A percentile compares a stretch with the other conserved stretches of the same genome.
phyloP scores from a whole-genome alignment of 306 rosid species.

The Pyrus communis region DNA sequence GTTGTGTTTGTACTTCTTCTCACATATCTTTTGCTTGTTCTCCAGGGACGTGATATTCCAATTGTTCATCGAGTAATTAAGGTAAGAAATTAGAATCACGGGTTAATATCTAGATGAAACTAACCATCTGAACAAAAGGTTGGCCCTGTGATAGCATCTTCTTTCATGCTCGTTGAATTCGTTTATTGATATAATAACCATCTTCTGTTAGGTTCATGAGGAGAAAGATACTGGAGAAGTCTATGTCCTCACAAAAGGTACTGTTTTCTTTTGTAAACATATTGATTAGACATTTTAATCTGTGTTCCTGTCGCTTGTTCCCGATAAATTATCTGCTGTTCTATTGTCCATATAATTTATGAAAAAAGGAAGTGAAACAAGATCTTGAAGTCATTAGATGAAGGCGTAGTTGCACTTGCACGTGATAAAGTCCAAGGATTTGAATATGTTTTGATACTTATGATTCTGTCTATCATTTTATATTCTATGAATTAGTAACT shows the following conservation, averaged over 20 bases:
- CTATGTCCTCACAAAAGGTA: conserved; percentile 75
- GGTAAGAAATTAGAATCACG: conserved; percentile 40
- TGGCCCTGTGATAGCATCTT: neutral
- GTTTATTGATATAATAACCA: neutral
- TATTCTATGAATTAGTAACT: neutral
- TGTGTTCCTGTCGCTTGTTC: neutral
- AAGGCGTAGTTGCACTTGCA: neutral
- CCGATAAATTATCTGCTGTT: neutral
- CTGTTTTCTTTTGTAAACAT: neutral
- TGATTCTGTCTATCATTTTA: neutral
- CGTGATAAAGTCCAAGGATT: neutral
- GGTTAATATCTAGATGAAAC: neutral
- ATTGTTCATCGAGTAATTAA: conserved; percentile 74
- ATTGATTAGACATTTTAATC: neutral
- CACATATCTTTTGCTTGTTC: conserved; percentile 11
- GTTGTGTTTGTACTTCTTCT: conserved; percentile 5
- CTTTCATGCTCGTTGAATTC: neutral
- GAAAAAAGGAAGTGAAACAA: neutral
- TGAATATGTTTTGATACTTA: neutral
- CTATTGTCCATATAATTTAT: neutral
- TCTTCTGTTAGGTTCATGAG: conserved; percentile 55
- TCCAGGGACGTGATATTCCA: conserved; percentile 67
- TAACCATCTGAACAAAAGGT: neutral
- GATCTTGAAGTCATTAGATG: neutral
- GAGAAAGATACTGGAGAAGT: conserved; percentile 39